A percentile compares a stretch with the other conserved stretches of the same genome.
phyloP scores from a whole-genome alignment of 1,284 basidiomycete genomes.

The Cutaneotrichosporon curvatum region DNA sequence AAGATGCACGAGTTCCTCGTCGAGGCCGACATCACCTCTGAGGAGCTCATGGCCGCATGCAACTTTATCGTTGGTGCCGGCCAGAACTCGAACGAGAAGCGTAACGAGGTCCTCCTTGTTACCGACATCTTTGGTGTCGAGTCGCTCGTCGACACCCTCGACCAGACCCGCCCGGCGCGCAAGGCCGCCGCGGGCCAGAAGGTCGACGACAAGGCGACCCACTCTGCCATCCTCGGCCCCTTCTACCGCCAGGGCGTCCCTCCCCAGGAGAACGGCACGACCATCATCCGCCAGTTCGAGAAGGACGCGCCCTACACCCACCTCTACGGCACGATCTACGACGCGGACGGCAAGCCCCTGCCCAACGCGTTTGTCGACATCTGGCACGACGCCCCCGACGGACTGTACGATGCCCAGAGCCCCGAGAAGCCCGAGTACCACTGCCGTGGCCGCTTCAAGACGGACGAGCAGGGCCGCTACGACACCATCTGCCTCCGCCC shows the following conservation, averaged over 20 bases:
- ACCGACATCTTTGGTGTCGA: conserved; percentile 45
- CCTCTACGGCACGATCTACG: conserved; percentile 37
- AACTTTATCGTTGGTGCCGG: conserved; percentile 42
- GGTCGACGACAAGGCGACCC: conserved; percentile 13
- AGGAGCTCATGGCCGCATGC: conserved; percentile 44
- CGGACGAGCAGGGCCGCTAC: conserved; percentile 39
- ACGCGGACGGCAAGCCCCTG: conserved; percentile 36
- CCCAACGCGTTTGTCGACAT: conserved; percentile 40
- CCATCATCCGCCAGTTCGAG: conserved; percentile 32
- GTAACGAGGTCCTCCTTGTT: conserved; percentile 46
- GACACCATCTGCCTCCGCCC: conserved; percentile 36
- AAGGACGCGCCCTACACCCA: conserved; percentile 30
- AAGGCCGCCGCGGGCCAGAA: conserved; percentile 12
- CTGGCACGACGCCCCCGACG: conserved; percentile 45
- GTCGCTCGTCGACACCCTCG: conserved; percentile 29
- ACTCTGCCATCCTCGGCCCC: conserved; percentile 41
- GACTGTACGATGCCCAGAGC: conserved; percentile 45
- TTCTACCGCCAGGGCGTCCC: conserved; percentile 33
- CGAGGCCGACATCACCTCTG: conserved; percentile 42
- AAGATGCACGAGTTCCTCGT: conserved; percentile 38
- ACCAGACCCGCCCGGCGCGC: conserved; percentile 16
- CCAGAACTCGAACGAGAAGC: conserved; percentile 38
- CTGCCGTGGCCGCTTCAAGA: conserved; percentile 37
- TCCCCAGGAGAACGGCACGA: conserved; percentile 30
- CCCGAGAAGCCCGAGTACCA: conserved; percentile 41